These are phyloP conservation scores for Termitomyces sp. DNA, from an alignment of 1,284 basidiomycete genomes.

Conservation along the genomic window DNA sequence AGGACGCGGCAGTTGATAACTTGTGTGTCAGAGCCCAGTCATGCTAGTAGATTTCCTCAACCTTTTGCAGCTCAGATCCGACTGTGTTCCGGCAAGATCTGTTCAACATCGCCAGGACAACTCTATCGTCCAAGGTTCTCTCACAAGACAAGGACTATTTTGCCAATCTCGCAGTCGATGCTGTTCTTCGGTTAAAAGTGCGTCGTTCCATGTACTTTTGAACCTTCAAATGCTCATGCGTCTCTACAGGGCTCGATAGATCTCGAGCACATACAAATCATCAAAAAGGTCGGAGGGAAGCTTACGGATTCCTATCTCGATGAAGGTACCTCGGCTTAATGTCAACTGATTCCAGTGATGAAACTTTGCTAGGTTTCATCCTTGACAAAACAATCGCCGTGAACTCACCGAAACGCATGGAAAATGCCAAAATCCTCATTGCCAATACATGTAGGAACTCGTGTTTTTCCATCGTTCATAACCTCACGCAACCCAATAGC, in stretches of 20 bases:
- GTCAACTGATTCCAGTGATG: background rate
- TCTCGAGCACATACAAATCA: conserved; percentile 98
- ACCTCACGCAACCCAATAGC: conserved; percentile 41
- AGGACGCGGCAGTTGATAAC: conserved; percentile 80
- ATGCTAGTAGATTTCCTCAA: conserved; percentile 2
- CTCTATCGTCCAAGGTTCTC: conserved; percentile 94
- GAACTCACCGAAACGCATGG: conserved; percentile 92
- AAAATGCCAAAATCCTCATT: conserved; percentile 95
- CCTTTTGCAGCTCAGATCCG: conserved; percentile 55
- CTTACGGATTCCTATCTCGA: conserved; percentile 98
- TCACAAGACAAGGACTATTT: conserved; percentile 99
- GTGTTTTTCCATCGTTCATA: background rate
- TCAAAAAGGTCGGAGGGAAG: conserved; percentile 99
- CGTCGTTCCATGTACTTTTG: background rate
- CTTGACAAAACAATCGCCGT: conserved; percentile 95
- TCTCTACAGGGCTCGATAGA: conserved; percentile 80
- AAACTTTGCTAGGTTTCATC: conserved; percentile 74
- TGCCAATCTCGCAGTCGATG: conserved; percentile 96
- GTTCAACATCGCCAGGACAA: conserved; percentile 96
- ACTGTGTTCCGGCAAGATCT: conserved; percentile 83
- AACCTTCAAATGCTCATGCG: conserved; percentile 7
- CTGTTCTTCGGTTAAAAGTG: conserved; percentile 90
- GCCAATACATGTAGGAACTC: conserved; percentile 84
- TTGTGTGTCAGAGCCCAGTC: conserved; percentile 41
- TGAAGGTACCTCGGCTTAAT: conserved; percentile 59